Conservation (phyloP, 2,329 filamentous ascomycete genomes). For the Fusarium paranaense region DNA sequence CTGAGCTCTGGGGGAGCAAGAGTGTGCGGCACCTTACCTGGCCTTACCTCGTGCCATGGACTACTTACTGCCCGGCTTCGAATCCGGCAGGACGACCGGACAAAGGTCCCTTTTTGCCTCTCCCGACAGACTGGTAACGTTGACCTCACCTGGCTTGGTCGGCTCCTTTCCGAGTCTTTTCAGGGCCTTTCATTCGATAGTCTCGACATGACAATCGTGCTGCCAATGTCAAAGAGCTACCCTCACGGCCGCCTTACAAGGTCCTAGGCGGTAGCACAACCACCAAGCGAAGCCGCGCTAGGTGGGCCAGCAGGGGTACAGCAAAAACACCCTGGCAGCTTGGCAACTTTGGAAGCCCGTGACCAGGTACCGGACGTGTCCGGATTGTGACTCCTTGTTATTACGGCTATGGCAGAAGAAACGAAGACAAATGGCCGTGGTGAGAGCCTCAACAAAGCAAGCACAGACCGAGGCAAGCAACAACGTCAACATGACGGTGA, state of each 20-base stretch:
- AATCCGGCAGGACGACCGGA: conserved; percentile 27
- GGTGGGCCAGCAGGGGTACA: not conserved
- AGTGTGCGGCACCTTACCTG: conserved; percentile 26
- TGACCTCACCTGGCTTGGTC: conserved; percentile 21
- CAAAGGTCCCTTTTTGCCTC: conserved; percentile 24
- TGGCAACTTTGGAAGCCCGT: not conserved
- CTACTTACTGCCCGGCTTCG: conserved; percentile 12
- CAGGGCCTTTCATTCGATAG: conserved; percentile 21
- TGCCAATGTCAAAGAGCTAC: conserved; percentile 13
- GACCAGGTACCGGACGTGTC: not conserved
- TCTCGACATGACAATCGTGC: not conserved
- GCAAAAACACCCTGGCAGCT: not conserved
- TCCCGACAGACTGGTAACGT: conserved; percentile 44
- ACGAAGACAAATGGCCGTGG: not conserved
- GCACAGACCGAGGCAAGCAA: not conserved
- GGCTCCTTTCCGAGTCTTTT: conserved; percentile 26
- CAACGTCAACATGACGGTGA: conserved; percentile 7
- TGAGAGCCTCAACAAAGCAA: conserved; percentile 31
- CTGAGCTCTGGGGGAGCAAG: conserved; percentile 2
- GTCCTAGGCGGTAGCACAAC: conserved; percentile 11
- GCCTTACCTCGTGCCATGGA: not conserved
- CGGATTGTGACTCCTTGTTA: not conserved
- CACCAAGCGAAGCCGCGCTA: conserved; percentile 8
- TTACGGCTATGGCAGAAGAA: not conserved
- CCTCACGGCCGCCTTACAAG: not conserved